Percentiles rank a stretch among this genome's conserved stretches.
phyloP scores from a whole-genome alignment of 2,329 filamentous ascomycete species.

The Ceratocystis cacaofunesta region DNA sequence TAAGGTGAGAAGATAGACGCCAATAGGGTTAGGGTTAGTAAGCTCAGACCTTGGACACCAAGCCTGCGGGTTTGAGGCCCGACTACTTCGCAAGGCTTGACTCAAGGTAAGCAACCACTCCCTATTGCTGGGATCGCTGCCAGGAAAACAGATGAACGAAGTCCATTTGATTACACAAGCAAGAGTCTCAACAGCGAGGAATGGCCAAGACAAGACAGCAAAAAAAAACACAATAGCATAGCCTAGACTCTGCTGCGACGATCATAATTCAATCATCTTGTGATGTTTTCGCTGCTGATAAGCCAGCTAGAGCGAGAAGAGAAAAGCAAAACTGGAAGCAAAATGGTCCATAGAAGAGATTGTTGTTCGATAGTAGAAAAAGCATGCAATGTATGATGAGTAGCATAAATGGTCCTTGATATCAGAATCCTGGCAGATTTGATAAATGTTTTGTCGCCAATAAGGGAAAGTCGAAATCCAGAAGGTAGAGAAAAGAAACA shows the following conservation, averaged over 20 bases:
- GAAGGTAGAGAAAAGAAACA: neutral
- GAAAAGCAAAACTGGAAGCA: neutral
- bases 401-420: neutral
- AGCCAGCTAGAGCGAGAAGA: neutral
- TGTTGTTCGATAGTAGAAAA: slow-evolving; percentile 2
- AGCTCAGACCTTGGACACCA: neutral
- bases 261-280: slow-evolving; percentile 2
- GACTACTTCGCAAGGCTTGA: neutral
- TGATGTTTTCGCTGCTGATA: neutral
- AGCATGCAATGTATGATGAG: neutral
- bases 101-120: neutral
- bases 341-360: slow-evolving; percentile 13
- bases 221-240: neutral
- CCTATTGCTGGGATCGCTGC: neutral
- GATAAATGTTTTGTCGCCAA: slow-evolving; percentile 2
- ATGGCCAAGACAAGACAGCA: neutral
- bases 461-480: slow-evolving; percentile 5
- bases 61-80: neutral
- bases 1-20: too few species aligned
- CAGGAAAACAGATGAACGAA: neutral
- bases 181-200: neutral
- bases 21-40: neutral
- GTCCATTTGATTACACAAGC: neutral
- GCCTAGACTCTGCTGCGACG: neutral
- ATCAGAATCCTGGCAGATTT: neutral